Percentiles rank a stretch among this genome's conserved stretches.
These are phyloP conservation scores for Carex parvula DNA, from an alignment of 176 grass and related monocot species.

Conservation along the genomic window DNA sequence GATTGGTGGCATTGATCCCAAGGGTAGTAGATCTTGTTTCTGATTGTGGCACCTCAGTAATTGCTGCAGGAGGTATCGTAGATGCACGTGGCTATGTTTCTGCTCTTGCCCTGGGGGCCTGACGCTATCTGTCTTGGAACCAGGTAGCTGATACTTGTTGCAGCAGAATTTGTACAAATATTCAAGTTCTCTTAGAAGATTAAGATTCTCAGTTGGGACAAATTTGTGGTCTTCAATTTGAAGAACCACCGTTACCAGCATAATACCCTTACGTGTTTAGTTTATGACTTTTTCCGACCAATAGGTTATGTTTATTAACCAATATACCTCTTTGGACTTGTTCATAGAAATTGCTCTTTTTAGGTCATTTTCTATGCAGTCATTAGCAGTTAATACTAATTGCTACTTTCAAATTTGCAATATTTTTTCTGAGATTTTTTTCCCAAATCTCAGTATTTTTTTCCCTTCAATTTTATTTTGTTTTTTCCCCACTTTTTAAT, in stretches of 20 bases:
- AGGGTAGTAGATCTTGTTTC: conserved; percentile 70
- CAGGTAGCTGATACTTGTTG: conserved; percentile 40
- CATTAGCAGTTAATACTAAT: neutral
- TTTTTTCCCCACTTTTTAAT: neutral
- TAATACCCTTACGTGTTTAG: neutral
- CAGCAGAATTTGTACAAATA: conserved; percentile 5
- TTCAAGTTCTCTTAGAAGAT: neutral
- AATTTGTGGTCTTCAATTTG: too few species aligned
- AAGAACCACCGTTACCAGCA: too few species aligned
- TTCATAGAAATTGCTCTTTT: neutral
- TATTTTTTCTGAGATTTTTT: neutral
- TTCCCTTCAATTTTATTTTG: neutral
- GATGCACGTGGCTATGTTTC: conserved; percentile 85
- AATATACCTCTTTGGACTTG: neutral
- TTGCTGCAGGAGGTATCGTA: conserved; percentile 76
- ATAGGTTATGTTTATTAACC: neutral
- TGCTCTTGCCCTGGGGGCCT: conserved; percentile 73
- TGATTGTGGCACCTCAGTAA: conserved; percentile 45
- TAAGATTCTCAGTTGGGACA: neutral
- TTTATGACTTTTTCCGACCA: neutral
- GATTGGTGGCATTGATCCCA: conserved; percentile 62
- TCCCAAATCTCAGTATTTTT: neutral
- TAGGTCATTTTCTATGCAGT: neutral
- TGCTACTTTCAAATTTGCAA: neutral
- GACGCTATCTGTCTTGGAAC: conserved; percentile 81